A percentile compares a stretch with the other conserved stretches of the same genome.
Evolutionary conservation across 768 basidiomycete species (phyloP).

Genomic region (Boletus pseudopeckii): DNA sequence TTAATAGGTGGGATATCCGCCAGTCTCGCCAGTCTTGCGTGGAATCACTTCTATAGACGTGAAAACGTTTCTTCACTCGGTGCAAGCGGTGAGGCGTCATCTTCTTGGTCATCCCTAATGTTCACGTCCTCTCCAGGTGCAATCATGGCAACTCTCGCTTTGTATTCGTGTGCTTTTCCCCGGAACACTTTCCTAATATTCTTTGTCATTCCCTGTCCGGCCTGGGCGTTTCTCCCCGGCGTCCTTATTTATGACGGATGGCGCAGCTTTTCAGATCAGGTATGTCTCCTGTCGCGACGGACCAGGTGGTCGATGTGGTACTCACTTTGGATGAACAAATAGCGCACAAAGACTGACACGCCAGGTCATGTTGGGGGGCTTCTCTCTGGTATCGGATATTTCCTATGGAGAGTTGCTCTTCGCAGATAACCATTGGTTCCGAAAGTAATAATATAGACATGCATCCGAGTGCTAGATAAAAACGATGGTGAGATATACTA

Average conservation of each 20-base stretch:
- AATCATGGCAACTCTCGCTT: slow-evolving; percentile 65
- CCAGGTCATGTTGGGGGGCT: slow-evolving; percentile 71
- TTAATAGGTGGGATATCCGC: slow-evolving; percentile 58
- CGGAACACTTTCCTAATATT: slow-evolving; percentile 65
- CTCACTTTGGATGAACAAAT: slow-evolving; percentile 3
- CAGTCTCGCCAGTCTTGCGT: slow-evolving; percentile 46
- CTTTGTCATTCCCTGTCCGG: slow-evolving; percentile 74
- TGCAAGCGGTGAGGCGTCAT: slow-evolving; percentile 60
- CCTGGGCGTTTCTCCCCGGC: slow-evolving; percentile 70
- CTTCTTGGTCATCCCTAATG: neutral
- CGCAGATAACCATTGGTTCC: slow-evolving; percentile 20
- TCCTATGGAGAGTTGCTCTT: slow-evolving; percentile 28
- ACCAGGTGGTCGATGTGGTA: neutral
- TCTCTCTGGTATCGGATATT: slow-evolving; percentile 58
- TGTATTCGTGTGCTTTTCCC: slow-evolving; percentile 71
- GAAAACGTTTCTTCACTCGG: slow-evolving; percentile 46
- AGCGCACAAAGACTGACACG: slow-evolving; percentile 56
- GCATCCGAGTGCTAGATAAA: slow-evolving; percentile 1
- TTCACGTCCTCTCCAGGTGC: slow-evolving; percentile 47
- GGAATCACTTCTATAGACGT: slow-evolving; percentile 38
- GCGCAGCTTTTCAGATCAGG: slow-evolving; percentile 34
- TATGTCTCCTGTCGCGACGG: slow-evolving; percentile 15
- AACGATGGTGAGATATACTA: slow-evolving; percentile 9
- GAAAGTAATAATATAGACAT: slow-evolving; percentile 8
- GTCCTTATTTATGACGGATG: slow-evolving; percentile 40